Evolutionary conservation across 2,329 filamentous ascomycete species (phyloP).

Genomic region (Venturia oleaginea): DNA sequence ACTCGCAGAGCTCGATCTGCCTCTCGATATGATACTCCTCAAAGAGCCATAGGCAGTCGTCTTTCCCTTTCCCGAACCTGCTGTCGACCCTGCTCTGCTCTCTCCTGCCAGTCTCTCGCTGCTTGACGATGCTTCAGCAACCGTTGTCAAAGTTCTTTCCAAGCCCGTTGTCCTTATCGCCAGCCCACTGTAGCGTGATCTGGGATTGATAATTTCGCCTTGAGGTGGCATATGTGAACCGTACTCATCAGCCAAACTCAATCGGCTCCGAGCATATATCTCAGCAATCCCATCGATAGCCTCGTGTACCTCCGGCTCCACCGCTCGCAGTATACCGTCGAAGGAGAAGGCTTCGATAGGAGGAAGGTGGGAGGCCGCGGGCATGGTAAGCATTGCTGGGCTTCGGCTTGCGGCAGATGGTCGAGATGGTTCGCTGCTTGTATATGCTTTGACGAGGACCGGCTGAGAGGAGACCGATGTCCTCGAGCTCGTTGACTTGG

Average conservation of each 20-base stretch:
- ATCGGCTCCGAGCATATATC: slow-evolving; percentile 51
- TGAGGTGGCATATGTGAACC: slow-evolving; percentile 50
- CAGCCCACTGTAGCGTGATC: slow-evolving; percentile 23
- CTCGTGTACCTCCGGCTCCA: slow-evolving; percentile 48
- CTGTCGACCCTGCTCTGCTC: slow-evolving; percentile 13
- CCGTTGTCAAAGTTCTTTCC: slow-evolving; percentile 35
- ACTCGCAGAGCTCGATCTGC: slow-evolving; percentile 9
- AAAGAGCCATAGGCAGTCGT: slow-evolving; percentile 17
- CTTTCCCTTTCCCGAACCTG: slow-evolving; percentile 13
- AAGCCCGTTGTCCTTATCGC: slow-evolving; percentile 25
- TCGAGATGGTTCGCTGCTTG: slow-evolving; percentile 26
- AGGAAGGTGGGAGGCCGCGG: slow-evolving; percentile 24
- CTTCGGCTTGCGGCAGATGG: slow-evolving; percentile 19
- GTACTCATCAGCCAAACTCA: slow-evolving; percentile 55
- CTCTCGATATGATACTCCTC: slow-evolving; percentile 17
- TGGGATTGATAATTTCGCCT: slow-evolving; percentile 14
- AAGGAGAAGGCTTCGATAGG: slow-evolving; percentile 46
- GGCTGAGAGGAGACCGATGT: slow-evolving; percentile 34
- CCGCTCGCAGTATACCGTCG: slow-evolving; percentile 45
- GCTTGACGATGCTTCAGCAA: slow-evolving; percentile 40
- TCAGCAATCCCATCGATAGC: slow-evolving; percentile 55
- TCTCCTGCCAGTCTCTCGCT: slow-evolving; percentile 29
- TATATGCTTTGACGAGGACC: slow-evolving; percentile 35
- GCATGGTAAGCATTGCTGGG: slow-evolving; percentile 8
- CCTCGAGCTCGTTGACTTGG: slow-evolving; percentile 30